Base-by-base conservation (phyloP, 306 rosid genomes). In the Pyrus pyrifolia region DNA sequence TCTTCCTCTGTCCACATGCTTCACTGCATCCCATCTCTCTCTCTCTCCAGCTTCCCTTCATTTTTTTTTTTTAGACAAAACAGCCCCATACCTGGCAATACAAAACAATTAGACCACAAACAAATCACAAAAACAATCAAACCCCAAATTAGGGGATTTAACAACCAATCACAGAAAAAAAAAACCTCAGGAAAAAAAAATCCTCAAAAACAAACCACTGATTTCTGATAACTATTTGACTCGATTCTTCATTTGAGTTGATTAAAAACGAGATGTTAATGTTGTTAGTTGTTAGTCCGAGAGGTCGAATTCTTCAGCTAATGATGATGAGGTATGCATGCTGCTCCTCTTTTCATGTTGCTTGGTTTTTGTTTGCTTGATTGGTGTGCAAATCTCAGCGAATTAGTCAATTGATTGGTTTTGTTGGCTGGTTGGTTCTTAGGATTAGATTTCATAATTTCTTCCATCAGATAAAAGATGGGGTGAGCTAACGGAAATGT, bases 271-370 rank as follows among this genome's bases (percentile, higher is more conserved):
- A 29, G 42, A 17, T n/a, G 38, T 62, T 27, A 62, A 30, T 62
- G 67, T 13, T 62, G 72, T 44, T 14, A 45, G 35, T 68, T 59
- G 71, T 35, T 51, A 66, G 18, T n/a, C 46, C 46, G 23, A 31
- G 64, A 21, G 29, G 14, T 53, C 22, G 55, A 22, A 14, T 23
- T 73, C 8, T 10, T 22, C 72, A 51, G 35, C 63, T 45, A 67
- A 77, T 58, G 73, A 69, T 74, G 79, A 79, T 79, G 79, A 79
- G 79, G 83, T 79, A 75, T 73, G 83, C 74, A 70, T 33, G 58
- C 31, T 35, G 44, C 78, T 57, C 71, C 51, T 29, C 49, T 29
- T 58, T 77, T 59, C 68, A 33, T n/a, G 58, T 45, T 70, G 45
- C 38, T 44, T 68, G 44, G 59, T 42, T 69, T 68, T 68, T 68